Percentiles rank a stretch among this genome's conserved stretches.
phyloP scores from a whole-genome alignment of 331 rosid species.

The Saraca asoca region DNA sequence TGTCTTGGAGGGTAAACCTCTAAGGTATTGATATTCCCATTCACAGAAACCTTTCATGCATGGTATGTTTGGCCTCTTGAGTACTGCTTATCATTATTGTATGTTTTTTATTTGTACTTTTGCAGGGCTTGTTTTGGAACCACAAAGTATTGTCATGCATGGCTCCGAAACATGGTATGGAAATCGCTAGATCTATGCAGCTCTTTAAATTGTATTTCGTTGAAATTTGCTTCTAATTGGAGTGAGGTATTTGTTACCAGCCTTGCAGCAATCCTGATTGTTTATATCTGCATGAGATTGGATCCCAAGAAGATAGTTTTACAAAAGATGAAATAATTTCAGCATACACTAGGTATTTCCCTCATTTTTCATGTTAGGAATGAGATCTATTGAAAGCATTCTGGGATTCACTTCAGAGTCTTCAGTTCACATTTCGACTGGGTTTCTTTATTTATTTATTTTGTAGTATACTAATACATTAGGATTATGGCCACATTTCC shows the following conservation, averaged over 20 bases:
- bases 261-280: slow-evolving; percentile 99
- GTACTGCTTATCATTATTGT: too few species aligned
- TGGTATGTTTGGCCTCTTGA: too few species aligned
- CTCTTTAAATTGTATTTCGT: slow-evolving; percentile 18
- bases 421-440: too few species aligned
- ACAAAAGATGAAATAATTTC: slow-evolving; percentile 95
- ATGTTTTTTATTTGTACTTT: background rate
- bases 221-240: slow-evolving; percentile 22
- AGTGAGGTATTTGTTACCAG: slow-evolving; percentile 49
- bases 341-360: slow-evolving; percentile 73
- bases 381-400: background rate
- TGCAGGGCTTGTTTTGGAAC: slow-evolving; percentile 99
- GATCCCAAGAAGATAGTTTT: slow-evolving; percentile 90
- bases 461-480: too few species aligned
- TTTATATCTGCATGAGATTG: slow-evolving; percentile 86
- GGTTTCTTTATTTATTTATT: too few species aligned
- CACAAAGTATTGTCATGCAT: slow-evolving; percentile 98
- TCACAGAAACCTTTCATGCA: background rate
- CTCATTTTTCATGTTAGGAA: slow-evolving; percentile 1
- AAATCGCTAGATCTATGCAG: slow-evolving; percentile 9
- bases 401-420: too few species aligned
- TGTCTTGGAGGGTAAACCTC: slow-evolving; percentile 87
- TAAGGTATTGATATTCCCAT: slow-evolving; percentile 55
- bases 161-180: slow-evolving; percentile 94
- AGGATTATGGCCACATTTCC: too few species aligned